phyloP scores from a whole-genome alignment of 2,329 filamentous ascomycete species.

The Pseudogymnoascus sp. region DNA sequence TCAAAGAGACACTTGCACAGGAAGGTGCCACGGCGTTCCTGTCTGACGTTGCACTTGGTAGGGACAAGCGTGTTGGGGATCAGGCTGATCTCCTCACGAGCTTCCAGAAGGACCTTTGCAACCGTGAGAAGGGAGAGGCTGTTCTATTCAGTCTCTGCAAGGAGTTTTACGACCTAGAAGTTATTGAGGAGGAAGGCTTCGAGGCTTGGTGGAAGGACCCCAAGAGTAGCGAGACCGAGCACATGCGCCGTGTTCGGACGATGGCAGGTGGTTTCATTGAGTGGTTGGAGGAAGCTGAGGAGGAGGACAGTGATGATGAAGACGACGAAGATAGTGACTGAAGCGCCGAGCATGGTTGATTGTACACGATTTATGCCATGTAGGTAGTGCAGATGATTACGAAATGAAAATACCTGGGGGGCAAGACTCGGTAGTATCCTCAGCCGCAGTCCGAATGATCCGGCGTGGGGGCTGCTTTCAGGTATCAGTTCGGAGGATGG shows the following conservation, averaged over 20 bases:
- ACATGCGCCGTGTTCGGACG: constrained; percentile 60
- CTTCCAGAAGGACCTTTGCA: constrained; percentile 69
- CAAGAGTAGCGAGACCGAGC: constrained; percentile 56
- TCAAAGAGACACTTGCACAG: constrained; percentile 50
- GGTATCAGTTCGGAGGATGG: neutral
- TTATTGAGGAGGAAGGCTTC: constrained; percentile 83
- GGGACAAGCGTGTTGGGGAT: constrained; percentile 57
- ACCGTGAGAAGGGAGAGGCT: constrained; percentile 51
- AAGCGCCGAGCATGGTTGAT: constrained; percentile 5
- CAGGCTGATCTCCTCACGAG: constrained; percentile 80
- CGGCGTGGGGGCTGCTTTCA: neutral
- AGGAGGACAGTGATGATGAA: constrained; percentile 61
- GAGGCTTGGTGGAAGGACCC: constrained; percentile 80
- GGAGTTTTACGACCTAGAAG: constrained; percentile 74
- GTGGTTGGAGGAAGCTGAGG: constrained; percentile 69
- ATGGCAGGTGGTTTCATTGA: constrained; percentile 74
- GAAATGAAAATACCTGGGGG: neutral
- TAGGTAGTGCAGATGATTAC: neutral
- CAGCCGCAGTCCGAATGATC: neutral
- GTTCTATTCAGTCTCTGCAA: constrained; percentile 73
- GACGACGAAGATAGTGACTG: constrained; percentile 45
- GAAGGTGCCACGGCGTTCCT: constrained; percentile 48
- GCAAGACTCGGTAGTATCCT: neutral
- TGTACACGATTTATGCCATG: constrained; percentile 8
- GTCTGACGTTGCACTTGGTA: constrained; percentile 50